Evolutionary conservation across 2,329 filamentous ascomycete genomes (phyloP).

Genomic region (Pleoardoris graminearum): DNA sequence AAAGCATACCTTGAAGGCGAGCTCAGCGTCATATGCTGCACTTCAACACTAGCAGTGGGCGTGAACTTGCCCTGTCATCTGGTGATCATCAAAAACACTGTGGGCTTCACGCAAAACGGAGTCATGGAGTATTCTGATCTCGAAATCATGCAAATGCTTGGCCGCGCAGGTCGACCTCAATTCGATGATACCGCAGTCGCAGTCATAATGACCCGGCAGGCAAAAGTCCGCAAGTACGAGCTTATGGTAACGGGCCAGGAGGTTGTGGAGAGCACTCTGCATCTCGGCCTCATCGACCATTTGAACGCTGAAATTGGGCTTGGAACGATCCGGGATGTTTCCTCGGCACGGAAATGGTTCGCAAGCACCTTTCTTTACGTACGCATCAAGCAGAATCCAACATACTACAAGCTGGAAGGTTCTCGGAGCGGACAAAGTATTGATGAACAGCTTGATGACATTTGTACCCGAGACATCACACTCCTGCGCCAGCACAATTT

Average conservation of each 20-base stretch:
- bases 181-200: conserved; percentile 77
- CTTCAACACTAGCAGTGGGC: conserved; percentile 80
- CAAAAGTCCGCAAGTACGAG: conserved; percentile 69
- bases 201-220: conserved; percentile 75
- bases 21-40: conserved; percentile 83
- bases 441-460: conserved; percentile 68
- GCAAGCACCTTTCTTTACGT: conserved; percentile 77
- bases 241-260: conserved; percentile 74
- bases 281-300: conserved; percentile 79
- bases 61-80: conserved; percentile 84
- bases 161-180: conserved; percentile 79
- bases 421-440: conserved; percentile 54
- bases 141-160: conserved; percentile 90
- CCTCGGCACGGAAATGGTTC: conserved; percentile 74
- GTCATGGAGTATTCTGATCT: conserved; percentile 76
- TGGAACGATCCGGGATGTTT: conserved; percentile 67
- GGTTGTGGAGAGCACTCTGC: conserved; percentile 74
- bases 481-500: conserved; percentile 65
- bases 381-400: conserved; percentile 70
- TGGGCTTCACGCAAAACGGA: conserved; percentile 58
- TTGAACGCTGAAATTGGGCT: conserved; percentile 82
- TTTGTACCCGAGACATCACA: conserved; percentile 70
- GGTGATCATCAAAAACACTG: conserved; percentile 80
- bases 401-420: conserved; percentile 68
- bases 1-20: conserved; percentile 69